Evolutionary conservation across 192 early-diverging fungal species (phyloP), one percentile per base, ranked within the genome.

Genomic region (Lobosporangium transversale): DNA sequence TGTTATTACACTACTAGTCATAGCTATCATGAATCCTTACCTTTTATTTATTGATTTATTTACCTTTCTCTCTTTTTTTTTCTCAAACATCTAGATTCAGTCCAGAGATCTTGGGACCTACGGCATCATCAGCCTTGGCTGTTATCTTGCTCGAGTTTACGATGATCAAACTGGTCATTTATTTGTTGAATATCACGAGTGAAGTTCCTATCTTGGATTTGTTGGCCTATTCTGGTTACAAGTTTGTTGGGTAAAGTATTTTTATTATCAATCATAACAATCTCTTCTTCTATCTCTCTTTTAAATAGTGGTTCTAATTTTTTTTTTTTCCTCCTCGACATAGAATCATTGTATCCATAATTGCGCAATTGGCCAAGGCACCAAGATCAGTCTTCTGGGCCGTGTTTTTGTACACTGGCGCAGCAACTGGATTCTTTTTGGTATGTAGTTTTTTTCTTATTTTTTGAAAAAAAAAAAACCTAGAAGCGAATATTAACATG

Each of bases 171-270:
- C 76, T 94, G 53, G 92, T 93, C 40, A 91, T 87, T 68, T 98
- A 98, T 59, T 78, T 98, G 50, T 81, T 98, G 37, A 95, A 86
- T 58, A 92, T 99, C 48, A 79, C 90, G 5, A 85, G 88, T 14
- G 96, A 97, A 62, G 88, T 91, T 12, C 87, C 90, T 8, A 88
- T 95, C 18, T 64, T 97, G 66, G 96, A 99, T 67, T 79, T 97
- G 45, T 67, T 97, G 62, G 89, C 92, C 14, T 97, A 93, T 59
- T 90, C 90, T 68, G 94, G 96, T 6, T 99, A 99, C 84, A 97
- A 97, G 83, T 99, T 96, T 89, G 89, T 99, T 29, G 88, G 91
- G 75, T 81, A 68, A 52, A 42, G 3, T 18, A 27, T 1, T 48
- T 84, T 88, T 59, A 51, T 80, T 61, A n/a, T n/a, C n/a, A n/a